phyloP scores from a whole-genome alignment of 805 yeast genomes.

The Danielozyma ontarioensis region DNA sequence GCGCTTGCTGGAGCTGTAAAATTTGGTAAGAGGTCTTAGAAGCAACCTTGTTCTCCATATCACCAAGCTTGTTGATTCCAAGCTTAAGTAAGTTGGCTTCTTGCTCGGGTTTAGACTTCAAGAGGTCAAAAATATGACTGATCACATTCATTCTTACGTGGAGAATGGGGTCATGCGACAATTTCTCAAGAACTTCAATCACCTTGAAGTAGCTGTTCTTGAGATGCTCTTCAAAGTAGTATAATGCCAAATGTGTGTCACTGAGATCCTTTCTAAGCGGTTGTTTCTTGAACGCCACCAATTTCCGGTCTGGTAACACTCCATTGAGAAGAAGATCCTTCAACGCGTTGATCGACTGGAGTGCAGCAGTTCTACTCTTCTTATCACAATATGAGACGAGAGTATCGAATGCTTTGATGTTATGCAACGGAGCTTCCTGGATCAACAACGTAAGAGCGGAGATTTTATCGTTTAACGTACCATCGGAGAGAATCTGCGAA shows the following conservation, averaged over 20 bases:
- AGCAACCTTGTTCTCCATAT: slow-evolving; percentile 82
- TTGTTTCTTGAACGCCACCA: slow-evolving; percentile 68
- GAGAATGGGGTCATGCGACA: slow-evolving; percentile 87
- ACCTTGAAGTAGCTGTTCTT: slow-evolving; percentile 73
- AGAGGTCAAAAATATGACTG: slow-evolving; percentile 70
- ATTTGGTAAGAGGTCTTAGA: slow-evolving; percentile 82
- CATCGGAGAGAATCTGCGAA: slow-evolving; percentile 80
- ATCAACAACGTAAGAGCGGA: slow-evolving; percentile 88
- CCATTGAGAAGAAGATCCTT: slow-evolving; percentile 85
- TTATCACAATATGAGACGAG: slow-evolving; percentile 75
- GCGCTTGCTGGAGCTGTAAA: slow-evolving; percentile 77
- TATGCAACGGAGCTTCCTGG: slow-evolving; percentile 94
- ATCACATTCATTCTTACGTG: slow-evolving; percentile 79
- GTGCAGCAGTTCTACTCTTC: slow-evolving; percentile 88
- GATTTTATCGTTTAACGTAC: slow-evolving; percentile 93
- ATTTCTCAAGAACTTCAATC: slow-evolving; percentile 67
- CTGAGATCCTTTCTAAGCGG: slow-evolving; percentile 47
- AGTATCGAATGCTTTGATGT: slow-evolving; percentile 76
- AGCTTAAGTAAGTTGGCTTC: slow-evolving; percentile 84
- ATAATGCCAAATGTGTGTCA: slow-evolving; percentile 57
- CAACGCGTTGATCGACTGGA: slow-evolving; percentile 84
- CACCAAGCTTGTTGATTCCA: slow-evolving; percentile 94
- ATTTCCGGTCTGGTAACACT: slow-evolving; percentile 79
- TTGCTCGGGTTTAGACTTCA: slow-evolving; percentile 90
- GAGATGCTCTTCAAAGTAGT: slow-evolving; percentile 85